A percentile compares a stretch with the other conserved stretches of the same genome.
Evolutionary conservation across 2,329 filamentous ascomycete genomes (phyloP).

Genomic region (Huntiella decipiens): DNA sequence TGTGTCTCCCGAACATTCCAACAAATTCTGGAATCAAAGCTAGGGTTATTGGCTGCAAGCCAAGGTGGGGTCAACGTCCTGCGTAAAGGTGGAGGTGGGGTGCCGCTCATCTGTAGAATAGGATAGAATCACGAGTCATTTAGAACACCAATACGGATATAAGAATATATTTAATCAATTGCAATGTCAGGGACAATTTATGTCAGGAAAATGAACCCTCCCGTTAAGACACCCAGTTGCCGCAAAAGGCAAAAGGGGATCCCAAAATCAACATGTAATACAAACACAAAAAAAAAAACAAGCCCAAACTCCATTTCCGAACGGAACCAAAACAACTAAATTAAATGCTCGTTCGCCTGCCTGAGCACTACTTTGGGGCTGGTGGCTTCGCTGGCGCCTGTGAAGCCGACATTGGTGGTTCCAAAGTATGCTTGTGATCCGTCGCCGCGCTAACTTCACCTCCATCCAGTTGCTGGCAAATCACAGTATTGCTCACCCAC

Average conservation of each 20-base stretch:
- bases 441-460: constrained; percentile 53
- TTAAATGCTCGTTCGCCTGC: neutral
- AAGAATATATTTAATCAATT: too few relatives aligned
- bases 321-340: neutral
- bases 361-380: neutral
- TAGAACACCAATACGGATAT: too few relatives aligned
- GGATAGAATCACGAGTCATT: too few relatives aligned
- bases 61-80: too few relatives aligned
- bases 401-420: constrained; percentile 39
- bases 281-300: neutral
- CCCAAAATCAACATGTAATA: too few relatives aligned
- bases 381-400: constrained; percentile 4
- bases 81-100: too few relatives aligned
- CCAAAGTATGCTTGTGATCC: constrained; percentile 70
- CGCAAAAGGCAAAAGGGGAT: too few relatives aligned
- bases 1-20: constrained; percentile 10
- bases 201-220: too few relatives aligned
- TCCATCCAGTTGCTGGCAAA: constrained; percentile 58
- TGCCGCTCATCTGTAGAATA: too few relatives aligned
- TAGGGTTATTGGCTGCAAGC: neutral
- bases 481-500: constrained; percentile 72
- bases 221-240: too few relatives aligned
- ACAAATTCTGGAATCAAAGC: constrained; percentile 14
- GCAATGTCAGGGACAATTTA: too few relatives aligned
- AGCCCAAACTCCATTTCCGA: neutral